Conservation (phyloP, 305 asterid genomes). For the Fraxinus ornus region DNA sequence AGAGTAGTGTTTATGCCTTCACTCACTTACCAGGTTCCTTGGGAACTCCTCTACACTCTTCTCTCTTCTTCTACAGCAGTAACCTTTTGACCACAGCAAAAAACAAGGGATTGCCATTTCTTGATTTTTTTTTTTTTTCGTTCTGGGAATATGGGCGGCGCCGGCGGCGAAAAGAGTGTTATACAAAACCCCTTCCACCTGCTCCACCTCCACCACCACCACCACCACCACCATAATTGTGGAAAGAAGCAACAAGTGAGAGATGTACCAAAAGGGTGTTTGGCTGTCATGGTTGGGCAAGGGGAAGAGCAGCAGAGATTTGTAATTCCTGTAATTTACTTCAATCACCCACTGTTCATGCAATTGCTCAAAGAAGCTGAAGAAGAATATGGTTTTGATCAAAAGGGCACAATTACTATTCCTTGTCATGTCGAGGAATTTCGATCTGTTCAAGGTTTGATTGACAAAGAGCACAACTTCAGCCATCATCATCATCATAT, state of each 20-base stretch:
- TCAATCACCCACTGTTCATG: constrained; percentile 34
- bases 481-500: not conserved
- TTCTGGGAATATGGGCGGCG: not conserved
- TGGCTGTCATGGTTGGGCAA: constrained; percentile 29
- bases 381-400: constrained; percentile 38
- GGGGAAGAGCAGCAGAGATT: constrained; percentile 25
- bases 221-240: constrained; percentile 7
- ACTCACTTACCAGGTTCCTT: not conserved
- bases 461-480: constrained; percentile 14
- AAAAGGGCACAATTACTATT: constrained; percentile 30
- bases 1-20: not conserved
- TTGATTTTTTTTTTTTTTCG: not conserved
- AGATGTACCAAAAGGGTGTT: constrained; percentile 33
- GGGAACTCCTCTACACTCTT: not conserved
- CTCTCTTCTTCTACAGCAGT: not conserved
- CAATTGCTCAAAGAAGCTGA: constrained; percentile 35
- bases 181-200: not conserved
- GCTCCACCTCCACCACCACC: no score
- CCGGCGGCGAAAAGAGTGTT: not conserved
- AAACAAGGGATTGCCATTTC: not conserved
- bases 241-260: constrained; percentile 12
- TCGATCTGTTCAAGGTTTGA: constrained; percentile 12
- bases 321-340: constrained; percentile 26
- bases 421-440: constrained; percentile 33
- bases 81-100: not conserved